Evolutionary conservation across 495 filamentous ascomycete genomes (phyloP).

Genomic region (Halenospora varia): DNA sequence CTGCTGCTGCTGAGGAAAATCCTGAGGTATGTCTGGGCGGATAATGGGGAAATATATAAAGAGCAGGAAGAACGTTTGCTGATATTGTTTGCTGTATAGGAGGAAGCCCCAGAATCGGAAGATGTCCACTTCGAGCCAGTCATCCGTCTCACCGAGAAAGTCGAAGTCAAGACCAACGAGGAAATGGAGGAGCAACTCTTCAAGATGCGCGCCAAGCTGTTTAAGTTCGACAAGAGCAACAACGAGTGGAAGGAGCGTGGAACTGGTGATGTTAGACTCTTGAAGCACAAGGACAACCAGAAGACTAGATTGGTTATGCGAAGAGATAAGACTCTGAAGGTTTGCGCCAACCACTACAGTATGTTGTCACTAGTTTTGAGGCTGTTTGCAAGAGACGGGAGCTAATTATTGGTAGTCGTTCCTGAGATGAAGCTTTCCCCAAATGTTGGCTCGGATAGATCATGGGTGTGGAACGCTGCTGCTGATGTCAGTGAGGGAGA

Average conservation of each 20-base stretch:
- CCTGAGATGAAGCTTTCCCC: conserved; percentile 98
- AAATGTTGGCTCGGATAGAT: conserved; percentile 95
- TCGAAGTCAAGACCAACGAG: conserved; percentile 97
- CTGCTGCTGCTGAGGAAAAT: conserved; percentile 51
- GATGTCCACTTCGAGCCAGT: conserved; percentile 98
- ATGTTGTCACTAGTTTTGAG: conserved; percentile 33
- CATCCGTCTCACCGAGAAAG: conserved; percentile 89
- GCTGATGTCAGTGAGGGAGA: conserved; percentile 98
- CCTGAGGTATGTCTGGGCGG: conserved; percentile 21
- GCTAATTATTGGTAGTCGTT: conserved; percentile 49
- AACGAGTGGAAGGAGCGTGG: conserved; percentile 99
- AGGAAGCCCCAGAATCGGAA: conserved; percentile 73
- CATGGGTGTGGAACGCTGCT: conserved; percentile 98
- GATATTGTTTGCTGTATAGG: conserved; percentile 37
- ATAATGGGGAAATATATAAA: not conserved
- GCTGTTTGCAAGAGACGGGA: not conserved
- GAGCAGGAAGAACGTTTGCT: not conserved
- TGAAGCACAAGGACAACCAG: conserved; percentile 98
- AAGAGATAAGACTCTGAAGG: conserved; percentile 98
- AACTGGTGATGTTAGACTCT: conserved; percentile 89
- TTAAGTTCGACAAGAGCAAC: conserved; percentile 87
- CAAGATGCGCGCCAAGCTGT: conserved; percentile 99
- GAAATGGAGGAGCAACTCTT: conserved; percentile 95
- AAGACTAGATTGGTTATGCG: conserved; percentile 99
- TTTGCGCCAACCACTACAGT: conserved; percentile 99